Evolutionary conservation across 352 stramenopile genomes (phyloP).

Genomic region (Phytopythium vexans): DNA sequence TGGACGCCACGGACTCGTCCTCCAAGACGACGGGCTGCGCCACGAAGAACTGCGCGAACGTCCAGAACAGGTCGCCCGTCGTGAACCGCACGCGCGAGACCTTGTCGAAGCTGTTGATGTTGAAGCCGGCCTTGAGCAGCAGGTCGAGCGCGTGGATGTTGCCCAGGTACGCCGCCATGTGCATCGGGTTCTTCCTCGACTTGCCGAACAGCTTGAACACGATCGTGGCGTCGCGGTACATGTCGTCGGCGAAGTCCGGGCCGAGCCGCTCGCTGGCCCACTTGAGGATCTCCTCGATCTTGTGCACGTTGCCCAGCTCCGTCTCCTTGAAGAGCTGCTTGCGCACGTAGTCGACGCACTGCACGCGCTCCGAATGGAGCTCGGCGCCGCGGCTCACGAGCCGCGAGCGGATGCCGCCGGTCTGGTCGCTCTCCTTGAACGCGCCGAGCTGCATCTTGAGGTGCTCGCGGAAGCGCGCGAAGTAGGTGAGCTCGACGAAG

Average conservation of each 20-base stretch:
- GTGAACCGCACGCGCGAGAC: slow-evolving; percentile 72
- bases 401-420: slow-evolving; percentile 64
- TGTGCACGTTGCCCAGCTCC: slow-evolving; percentile 55
- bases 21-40: slow-evolving; percentile 31
- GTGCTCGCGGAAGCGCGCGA: slow-evolving; percentile 82
- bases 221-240: slow-evolving; percentile 55
- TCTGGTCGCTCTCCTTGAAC: slow-evolving; percentile 82
- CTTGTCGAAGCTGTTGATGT: slow-evolving; percentile 69
- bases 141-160: slow-evolving; percentile 59
- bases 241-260: slow-evolving; percentile 50
- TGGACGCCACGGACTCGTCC: slow-evolving; percentile 51
- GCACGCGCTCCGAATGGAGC: slow-evolving; percentile 41
- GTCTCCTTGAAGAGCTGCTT: slow-evolving; percentile 73
- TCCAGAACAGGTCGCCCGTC: slow-evolving; percentile 78
- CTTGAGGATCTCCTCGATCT: slow-evolving; percentile 48
- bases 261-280: slow-evolving; percentile 47
- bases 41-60: slow-evolving; percentile 66
- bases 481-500: slow-evolving; percentile 74
- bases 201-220: slow-evolving; percentile 54
- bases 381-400: slow-evolving; percentile 24
- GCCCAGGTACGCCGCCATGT: slow-evolving; percentile 67
- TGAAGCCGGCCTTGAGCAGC: slow-evolving; percentile 49
- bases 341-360: slow-evolving; percentile 51
- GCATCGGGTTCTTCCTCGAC: slow-evolving; percentile 81
- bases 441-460: slow-evolving; percentile 84